These are phyloP conservation scores for Laetiporus sulphureus DNA, from an alignment of 1,284 basidiomycete genomes.

Conservation along the genomic window DNA sequence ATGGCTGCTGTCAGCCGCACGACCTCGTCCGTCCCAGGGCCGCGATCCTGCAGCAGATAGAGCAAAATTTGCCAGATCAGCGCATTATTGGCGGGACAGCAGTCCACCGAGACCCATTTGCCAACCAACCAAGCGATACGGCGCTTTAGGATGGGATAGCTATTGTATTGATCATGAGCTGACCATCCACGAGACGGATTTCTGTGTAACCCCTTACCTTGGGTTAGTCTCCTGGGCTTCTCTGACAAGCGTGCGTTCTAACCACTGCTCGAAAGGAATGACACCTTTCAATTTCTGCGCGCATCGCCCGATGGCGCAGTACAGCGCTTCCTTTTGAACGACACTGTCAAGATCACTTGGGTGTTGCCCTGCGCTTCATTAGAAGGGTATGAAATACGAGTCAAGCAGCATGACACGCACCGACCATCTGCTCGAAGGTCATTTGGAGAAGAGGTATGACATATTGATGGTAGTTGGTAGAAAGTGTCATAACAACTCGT, in stretches of 20 bases:
- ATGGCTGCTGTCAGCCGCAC: constrained; percentile 78
- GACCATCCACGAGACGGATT: too few relatives aligned
- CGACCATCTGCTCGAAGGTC: constrained; percentile 47
- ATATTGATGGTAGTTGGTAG: constrained; percentile 65
- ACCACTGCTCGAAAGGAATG: constrained; percentile 65
- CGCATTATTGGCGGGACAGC: constrained; percentile 51
- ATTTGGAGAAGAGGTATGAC: constrained; percentile 67
- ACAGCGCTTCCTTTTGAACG: constrained; percentile 80
- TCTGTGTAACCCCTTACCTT: too few relatives aligned
- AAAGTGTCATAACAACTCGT: constrained; percentile 76
- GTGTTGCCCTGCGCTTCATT: constrained; percentile 36
- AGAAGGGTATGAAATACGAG: background rate
- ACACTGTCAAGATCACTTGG: constrained; percentile 55
- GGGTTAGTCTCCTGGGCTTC: constrained; percentile 55
- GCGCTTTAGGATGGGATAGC: constrained; percentile 83
- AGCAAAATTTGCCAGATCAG: constrained; percentile 77
- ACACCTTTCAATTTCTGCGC: constrained; percentile 56
- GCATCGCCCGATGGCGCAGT: constrained; percentile 84
- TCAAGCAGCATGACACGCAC: constrained; percentile 30
- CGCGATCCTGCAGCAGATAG: constrained; percentile 64
- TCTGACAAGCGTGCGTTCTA: constrained; percentile 45
- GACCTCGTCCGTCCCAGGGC: constrained; percentile 68
- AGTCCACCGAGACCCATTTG: constrained; percentile 72
- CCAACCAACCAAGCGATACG: constrained; percentile 88
- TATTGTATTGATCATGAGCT: too few relatives aligned